Percentiles rank a stretch among this genome's conserved stretches.
These are phyloP conservation scores for Lachnellula suecica DNA, from an alignment of 2,329 filamentous ascomycete genomes.

Conservation along the genomic window DNA sequence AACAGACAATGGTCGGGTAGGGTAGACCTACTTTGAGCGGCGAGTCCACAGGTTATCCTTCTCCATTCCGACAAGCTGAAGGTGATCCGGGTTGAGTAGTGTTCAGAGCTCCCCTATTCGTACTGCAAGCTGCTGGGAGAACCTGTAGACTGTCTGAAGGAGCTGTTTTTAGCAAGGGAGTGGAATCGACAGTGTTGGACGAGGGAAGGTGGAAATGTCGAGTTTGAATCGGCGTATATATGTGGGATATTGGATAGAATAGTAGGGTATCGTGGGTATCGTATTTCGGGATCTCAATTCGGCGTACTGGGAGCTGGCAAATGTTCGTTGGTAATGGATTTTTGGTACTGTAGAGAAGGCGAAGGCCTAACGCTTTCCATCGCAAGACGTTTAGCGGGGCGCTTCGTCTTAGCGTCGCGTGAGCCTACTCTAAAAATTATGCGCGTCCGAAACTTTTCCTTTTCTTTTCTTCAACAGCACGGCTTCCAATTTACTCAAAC, in stretches of 20 bases:
- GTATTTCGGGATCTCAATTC: not conserved
- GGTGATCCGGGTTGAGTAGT: conserved; percentile 2
- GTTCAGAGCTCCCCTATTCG: conserved; percentile 15
- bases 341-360: not conserved
- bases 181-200: conserved; percentile 6
- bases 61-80: conserved; percentile 30
- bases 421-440: no score
- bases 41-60: conserved; percentile 66
- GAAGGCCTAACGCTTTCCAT: not conserved
- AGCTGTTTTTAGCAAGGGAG: conserved; percentile 17
- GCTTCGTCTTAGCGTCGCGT: no score
- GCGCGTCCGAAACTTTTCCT: no score
- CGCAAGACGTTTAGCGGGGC: no score
- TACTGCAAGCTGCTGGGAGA: conserved; percentile 14
- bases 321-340: not conserved
- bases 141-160: conserved; percentile 8
- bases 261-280: not conserved
- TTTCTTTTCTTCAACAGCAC: conserved; percentile 46
- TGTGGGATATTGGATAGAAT: not conserved
- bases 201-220: not conserved
- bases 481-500: conserved; percentile 79
- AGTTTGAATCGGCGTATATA: not conserved
- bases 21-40: conserved; percentile 67
- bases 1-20: conserved; percentile 2
- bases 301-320: not conserved